These are phyloP conservation scores for Micractinium sp. DNA, from an alignment of 139 green algal species.

Conservation along the genomic window DNA sequence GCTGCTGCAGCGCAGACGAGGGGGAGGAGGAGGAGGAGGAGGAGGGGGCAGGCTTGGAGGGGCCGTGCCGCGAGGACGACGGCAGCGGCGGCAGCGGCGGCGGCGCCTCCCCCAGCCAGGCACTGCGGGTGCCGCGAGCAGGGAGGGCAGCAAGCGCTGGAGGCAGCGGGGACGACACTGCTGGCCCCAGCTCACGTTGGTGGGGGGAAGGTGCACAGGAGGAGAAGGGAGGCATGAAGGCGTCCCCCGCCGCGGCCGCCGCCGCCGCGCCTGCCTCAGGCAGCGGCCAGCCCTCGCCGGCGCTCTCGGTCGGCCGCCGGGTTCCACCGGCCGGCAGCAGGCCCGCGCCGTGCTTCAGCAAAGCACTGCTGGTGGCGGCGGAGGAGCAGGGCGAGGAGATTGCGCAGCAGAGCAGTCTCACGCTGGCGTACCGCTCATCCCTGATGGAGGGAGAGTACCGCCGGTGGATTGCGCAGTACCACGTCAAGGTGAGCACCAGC, in stretches of 20 bases:
- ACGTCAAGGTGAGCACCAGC: slow-evolving; percentile 4
- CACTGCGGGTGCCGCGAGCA: background rate
- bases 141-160: background rate
- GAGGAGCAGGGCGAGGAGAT: background rate
- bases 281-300: background rate
- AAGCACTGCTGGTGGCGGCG: background rate
- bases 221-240: background rate
- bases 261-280: background rate
- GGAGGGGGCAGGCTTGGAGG: background rate
- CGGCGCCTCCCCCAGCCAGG: background rate
- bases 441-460: slow-evolving; percentile 26
- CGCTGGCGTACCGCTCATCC: background rate
- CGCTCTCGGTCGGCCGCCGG: background rate
- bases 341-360: background rate
- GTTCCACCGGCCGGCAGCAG: background rate
- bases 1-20: slow-evolving; percentile 11
- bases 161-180: background rate
- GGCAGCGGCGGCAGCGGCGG: background rate
- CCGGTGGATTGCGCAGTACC: background rate
- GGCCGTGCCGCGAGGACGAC: background rate
- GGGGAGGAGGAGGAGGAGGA: slow-evolving; percentile 9
- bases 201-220: background rate
- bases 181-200: background rate
- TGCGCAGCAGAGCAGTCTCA: background rate
- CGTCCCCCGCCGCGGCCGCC: background rate